A percentile compares a stretch with the other conserved stretches of the same genome.
phyloP scores from a whole-genome alignment of 2,329 filamentous ascomycete species.

The Dryadomyces quercus-mongolicae region DNA sequence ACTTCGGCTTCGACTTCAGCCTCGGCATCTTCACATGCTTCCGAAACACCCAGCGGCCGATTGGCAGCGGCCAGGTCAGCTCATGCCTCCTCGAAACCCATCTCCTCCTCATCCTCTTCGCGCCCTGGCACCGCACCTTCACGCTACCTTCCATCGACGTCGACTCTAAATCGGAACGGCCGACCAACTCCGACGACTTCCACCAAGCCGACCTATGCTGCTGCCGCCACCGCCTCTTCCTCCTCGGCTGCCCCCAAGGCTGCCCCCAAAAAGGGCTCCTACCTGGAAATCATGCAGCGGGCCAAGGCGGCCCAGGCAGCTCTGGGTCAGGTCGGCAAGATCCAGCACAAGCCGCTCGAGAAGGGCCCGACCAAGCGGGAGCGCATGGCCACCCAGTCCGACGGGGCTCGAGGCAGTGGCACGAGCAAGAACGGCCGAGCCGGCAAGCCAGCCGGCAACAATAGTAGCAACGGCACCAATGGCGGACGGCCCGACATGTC shows the following conservation, averaged over 20 bases:
- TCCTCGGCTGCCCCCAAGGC: slow-evolving; percentile 32
- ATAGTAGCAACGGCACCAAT: too few relatives aligned
- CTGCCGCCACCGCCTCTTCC: slow-evolving; percentile 10
- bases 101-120: neutral
- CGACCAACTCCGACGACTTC: too few relatives aligned
- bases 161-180: neutral
- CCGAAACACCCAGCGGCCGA: neutral
- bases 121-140: neutral
- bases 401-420: slow-evolving; percentile 22
- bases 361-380: slow-evolving; percentile 46
- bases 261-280: slow-evolving; percentile 60
- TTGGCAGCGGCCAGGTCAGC: neutral
- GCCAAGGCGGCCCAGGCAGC: slow-evolving; percentile 53
- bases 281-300: slow-evolving; percentile 60
- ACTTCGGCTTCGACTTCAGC: neutral
- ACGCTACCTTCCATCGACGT: neutral
- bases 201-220: neutral
- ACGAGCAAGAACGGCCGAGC: slow-evolving; percentile 7
- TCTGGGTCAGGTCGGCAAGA: slow-evolving; percentile 53
- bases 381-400: slow-evolving; percentile 32
- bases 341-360: slow-evolving; percentile 63
- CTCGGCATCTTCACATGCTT: neutral
- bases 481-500: neutral
- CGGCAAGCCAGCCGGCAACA: neutral
- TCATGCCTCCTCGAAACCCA: neutral